phyloP scores from a whole-genome alignment of 805 yeast genomes.

The Phaffomyces antillensis region DNA sequence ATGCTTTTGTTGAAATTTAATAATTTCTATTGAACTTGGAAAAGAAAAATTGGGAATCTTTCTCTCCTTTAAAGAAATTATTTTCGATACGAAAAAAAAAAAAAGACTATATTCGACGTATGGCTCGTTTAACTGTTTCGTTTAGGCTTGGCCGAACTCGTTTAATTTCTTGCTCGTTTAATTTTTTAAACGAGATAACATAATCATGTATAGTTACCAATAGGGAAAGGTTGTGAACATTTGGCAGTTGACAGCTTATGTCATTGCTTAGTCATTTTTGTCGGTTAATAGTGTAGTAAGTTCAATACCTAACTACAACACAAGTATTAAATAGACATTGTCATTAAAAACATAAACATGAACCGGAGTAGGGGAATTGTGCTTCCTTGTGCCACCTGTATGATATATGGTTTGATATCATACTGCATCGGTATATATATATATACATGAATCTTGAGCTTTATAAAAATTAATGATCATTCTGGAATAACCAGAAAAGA shows the following conservation, averaged over 20 bases:
- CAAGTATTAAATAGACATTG: background rate
- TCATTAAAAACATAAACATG: constrained; percentile 6
- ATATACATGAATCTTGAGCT: background rate
- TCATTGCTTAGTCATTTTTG: too few species aligned
- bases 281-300: too few species aligned
- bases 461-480: background rate
- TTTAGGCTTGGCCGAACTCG: background rate
- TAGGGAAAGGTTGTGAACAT: background rate
- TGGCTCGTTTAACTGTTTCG: too few species aligned
- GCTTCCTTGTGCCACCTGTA: too few species aligned
- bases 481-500: background rate
- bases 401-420: too few species aligned
- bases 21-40: background rate
- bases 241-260: too few species aligned
- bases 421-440: background rate
- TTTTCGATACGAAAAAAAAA: background rate
- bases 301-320: too few species aligned
- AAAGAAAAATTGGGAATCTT: background rate
- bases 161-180: background rate
- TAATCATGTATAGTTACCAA: background rate
- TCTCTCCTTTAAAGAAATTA: too few species aligned
- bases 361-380: background rate
- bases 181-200: background rate
- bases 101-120: too few species aligned
- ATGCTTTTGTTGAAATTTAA: background rate